Evolutionary conservation across 805 yeast species (phyloP).

Genomic region (Yarrowia yakushimensis): DNA sequence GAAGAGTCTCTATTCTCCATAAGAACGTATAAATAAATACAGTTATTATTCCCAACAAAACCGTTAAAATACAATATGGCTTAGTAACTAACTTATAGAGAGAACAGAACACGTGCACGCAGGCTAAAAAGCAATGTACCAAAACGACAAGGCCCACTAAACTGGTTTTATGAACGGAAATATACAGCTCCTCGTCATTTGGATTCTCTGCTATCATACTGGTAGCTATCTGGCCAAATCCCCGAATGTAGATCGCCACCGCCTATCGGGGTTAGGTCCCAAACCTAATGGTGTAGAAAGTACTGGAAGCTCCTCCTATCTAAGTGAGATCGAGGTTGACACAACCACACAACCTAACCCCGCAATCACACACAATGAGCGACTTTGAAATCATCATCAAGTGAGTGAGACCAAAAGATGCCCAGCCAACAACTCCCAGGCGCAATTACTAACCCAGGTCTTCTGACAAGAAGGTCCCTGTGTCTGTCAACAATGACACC

Average conservation of each 20-base stretch:
- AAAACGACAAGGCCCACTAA: not conserved
- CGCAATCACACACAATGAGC: constrained; percentile 2
- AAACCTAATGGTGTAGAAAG: constrained; percentile 17
- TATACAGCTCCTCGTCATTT: not conserved
- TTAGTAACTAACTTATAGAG: too few species aligned
- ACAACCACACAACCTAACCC: not conserved
- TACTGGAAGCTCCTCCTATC: constrained; percentile 19
- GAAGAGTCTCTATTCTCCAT: too few species aligned
- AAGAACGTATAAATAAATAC: not conserved
- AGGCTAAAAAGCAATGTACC: not conserved
- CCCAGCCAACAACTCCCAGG: not conserved
- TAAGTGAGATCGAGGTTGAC: not conserved
- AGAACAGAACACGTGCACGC: not conserved
- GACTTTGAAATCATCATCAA: constrained; percentile 24
- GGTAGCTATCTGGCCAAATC: not conserved
- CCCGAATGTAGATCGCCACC: constrained; percentile 2
- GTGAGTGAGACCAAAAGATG: not conserved
- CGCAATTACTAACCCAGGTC: constrained; percentile 37
- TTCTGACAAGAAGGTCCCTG: constrained; percentile 76
- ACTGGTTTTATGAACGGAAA: not conserved
- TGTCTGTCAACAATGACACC: constrained; percentile 50
- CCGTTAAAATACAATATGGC: too few species aligned
- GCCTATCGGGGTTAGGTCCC: constrained; percentile 21
- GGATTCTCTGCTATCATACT: not conserved
- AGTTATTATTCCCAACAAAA: not conserved